Percentiles rank a stretch among this genome's conserved stretches.
These are phyloP conservation scores for Tubosaeta sp. DNA, from an alignment of 768 basidiomycete species.

Conservation along the genomic window DNA sequence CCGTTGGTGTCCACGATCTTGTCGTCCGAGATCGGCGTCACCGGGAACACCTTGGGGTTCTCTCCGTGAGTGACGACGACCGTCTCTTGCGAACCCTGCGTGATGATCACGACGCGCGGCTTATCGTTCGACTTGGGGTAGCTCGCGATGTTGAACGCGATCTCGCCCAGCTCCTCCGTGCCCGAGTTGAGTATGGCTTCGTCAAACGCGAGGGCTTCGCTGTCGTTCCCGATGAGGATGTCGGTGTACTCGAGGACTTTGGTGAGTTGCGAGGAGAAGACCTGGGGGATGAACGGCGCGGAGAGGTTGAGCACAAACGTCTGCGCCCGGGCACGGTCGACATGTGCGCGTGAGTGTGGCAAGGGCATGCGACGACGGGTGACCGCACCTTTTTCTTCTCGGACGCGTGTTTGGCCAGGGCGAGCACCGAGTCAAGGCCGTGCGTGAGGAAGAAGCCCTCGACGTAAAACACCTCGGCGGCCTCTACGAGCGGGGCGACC, in stretches of 20 bases:
- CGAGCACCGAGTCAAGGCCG: conserved; percentile 65
- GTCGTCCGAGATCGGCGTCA: conserved; percentile 51
- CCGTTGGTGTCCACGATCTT: conserved; percentile 96
- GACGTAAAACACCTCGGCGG: conserved; percentile 86
- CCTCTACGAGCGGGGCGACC: conserved; percentile 73
- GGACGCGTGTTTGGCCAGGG: conserved; percentile 75
- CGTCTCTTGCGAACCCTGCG: conserved; percentile 81
- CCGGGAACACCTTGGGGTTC: conserved; percentile 49
- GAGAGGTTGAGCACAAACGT: conserved; percentile 91
- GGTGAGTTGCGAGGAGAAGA: conserved; percentile 81
- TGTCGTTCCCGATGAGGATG: conserved; percentile 93
- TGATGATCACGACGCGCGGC: conserved; percentile 83
- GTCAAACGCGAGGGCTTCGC: conserved; percentile 88
- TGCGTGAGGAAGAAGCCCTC: conserved; percentile 98
- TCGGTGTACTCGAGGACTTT: conserved; percentile 82
- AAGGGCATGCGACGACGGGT: neutral
- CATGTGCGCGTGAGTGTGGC: neutral
- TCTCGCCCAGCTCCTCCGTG: neutral
- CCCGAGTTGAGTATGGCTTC: conserved; percentile 48
- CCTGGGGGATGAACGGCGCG: conserved; percentile 95
- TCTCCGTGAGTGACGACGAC: conserved; percentile 62
- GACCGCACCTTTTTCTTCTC: conserved; percentile 62
- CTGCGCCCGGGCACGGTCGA: conserved; percentile 41
- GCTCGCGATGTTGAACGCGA: conserved; percentile 47
- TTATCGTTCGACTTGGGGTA: conserved; percentile 76